These are phyloP conservation scores for Hyphodiscus hymeniophilus DNA, from an alignment of 495 filamentous ascomycete genomes.

Conservation along the genomic window DNA sequence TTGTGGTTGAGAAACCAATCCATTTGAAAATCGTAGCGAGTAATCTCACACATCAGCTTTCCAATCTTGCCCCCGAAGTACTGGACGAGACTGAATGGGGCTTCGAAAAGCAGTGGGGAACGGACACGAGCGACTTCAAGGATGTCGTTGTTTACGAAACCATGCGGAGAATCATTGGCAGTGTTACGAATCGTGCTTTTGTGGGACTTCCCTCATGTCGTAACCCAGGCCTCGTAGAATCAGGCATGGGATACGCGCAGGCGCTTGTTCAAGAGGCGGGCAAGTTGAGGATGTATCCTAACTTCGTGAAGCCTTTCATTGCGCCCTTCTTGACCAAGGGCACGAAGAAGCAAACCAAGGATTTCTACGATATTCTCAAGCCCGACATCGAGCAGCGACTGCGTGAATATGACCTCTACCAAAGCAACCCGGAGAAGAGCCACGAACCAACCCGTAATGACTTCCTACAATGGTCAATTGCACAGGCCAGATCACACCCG, in stretches of 20 bases:
- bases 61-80: neutral
- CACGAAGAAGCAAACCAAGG: neutral
- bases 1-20: neutral
- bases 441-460: conserved; percentile 22
- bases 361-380: neutral
- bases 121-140: conserved; percentile 24
- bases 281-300: neutral
- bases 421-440: neutral
- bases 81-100: conserved; percentile 30
- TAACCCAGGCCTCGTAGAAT: neutral
- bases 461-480: conserved; percentile 30
- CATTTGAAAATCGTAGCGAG: neutral
- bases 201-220: neutral
- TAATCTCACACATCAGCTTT: neutral
- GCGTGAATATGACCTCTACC: neutral
- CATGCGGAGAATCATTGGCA: conserved; percentile 38
- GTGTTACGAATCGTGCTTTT: conserved; percentile 39
- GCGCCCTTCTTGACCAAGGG: neutral
- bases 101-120: conserved; percentile 29
- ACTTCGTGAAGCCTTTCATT: neutral
- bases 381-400: neutral
- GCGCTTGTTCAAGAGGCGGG: neutral
- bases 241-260: neutral
- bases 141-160: conserved; percentile 34
- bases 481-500: conserved; percentile 22